Percentiles rank a stretch among this genome's conserved stretches.
Conservation (phyloP, 805 yeast species). For the Ogataea sp. region DNA sequence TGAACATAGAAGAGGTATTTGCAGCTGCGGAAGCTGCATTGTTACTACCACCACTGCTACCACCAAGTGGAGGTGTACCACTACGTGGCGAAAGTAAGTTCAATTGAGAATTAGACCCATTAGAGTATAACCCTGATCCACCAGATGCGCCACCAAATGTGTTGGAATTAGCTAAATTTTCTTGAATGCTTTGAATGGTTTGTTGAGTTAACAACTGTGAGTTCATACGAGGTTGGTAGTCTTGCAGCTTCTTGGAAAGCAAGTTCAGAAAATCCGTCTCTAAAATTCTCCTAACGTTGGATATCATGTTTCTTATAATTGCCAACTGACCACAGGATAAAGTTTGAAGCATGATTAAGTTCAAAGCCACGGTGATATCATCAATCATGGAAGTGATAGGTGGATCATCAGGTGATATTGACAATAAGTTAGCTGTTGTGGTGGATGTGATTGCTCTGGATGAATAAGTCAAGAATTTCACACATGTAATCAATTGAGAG, state of each 20-base stretch:
- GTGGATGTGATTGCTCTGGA: constrained; percentile 12
- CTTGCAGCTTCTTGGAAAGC: constrained; percentile 37
- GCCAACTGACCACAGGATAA: constrained; percentile 64
- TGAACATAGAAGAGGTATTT: constrained; percentile 21
- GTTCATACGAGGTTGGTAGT: constrained; percentile 31
- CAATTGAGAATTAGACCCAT: constrained; percentile 5
- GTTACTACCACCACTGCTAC: constrained; percentile 12
- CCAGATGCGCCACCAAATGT: too few species aligned
- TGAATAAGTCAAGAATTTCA: constrained; percentile 16
- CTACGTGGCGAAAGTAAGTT: constrained; percentile 19
- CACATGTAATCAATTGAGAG: constrained; percentile 23
- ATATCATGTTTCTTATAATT: constrained; percentile 46
- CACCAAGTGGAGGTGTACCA: constrained; percentile 21
- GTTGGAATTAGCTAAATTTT: constrained; percentile 7
- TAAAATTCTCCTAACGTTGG: constrained; percentile 48
- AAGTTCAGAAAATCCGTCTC: constrained; percentile 59
- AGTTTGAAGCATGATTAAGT: constrained; percentile 55
- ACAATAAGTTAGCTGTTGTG: constrained; percentile 11
- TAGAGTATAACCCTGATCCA: constrained; percentile 5
- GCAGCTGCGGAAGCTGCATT: too few species aligned
- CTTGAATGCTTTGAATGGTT: constrained; percentile 12
- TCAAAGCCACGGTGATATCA: constrained; percentile 69
- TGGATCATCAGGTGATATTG: constrained; percentile 40
- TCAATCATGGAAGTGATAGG: constrained; percentile 83
- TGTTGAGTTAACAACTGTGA: constrained; percentile 18